Evolutionary conservation across 129 eudicot species (phyloP), one percentile per base, ranked within the genome.

Genomic region (Gnaphalium uliginosum): DNA sequence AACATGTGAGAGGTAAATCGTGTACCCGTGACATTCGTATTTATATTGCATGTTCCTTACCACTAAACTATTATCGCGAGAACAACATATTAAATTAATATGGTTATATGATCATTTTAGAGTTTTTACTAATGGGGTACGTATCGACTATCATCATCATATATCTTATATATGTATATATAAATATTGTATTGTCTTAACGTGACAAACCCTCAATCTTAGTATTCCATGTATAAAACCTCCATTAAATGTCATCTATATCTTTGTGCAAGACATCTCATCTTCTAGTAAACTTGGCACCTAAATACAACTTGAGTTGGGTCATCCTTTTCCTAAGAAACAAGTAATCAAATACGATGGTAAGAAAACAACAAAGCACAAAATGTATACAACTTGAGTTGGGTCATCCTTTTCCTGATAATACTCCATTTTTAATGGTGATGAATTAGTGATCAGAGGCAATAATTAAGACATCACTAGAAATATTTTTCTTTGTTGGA

Each of bases 211-310:
- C 71, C 27, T 66, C 71, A 35, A 35, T 53, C 71, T 66, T 66
- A 33, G 10, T 66, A 33, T 66, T 66, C 25, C 29, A n/a, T 32
- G 27, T 66, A 19, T 32, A 15, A 66, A 17, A 62, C 68, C 39
- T 62, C 68, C 68, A 62, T 27, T 62, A 13, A 62, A 62, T 62
- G 68, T 4, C 58, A 69, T 41, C 15, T 24, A 56, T 21, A 43
- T 43, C 73, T 15, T 69, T 69, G 59, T 69, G 33, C 21, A 39
- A 22, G 25, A 68, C 73, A 68, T 22, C 22, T 68, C 22, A 68
- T 46, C 58, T 68, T 68, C 5, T 69, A 48, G 73, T 69, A 48
- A 46, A 69, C 39, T 69, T 69, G 60, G 73, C 39, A 46, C 74
- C 25, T 48, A 22, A 8, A 69, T 48, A 46, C 60, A 69, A 69